A percentile compares a stretch with the other conserved stretches of the same genome.
Evolutionary conservation across 2,329 filamentous ascomycete genomes (phyloP).

Genomic region (Didymella sp.): DNA sequence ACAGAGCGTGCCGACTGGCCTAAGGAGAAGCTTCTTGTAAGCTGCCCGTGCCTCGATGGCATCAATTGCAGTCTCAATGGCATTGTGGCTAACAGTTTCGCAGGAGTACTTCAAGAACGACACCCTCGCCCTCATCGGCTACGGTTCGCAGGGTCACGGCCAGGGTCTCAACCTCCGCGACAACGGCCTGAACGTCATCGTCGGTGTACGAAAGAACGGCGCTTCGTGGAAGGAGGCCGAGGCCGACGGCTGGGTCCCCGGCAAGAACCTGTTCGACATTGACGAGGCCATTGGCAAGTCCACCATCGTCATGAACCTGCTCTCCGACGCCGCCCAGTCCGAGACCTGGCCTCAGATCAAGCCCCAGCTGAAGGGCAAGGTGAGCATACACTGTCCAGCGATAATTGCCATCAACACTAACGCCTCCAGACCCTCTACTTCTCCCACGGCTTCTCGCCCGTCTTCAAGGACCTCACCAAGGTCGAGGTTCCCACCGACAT

Average conservation of each 20-base stretch:
- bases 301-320: slow-evolving; percentile 98
- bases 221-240: slow-evolving; percentile 97
- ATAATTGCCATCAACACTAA: slow-evolving; percentile 32
- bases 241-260: slow-evolving; percentile 96
- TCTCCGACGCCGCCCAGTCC: slow-evolving; percentile 95
- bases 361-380: slow-evolving; percentile 99
- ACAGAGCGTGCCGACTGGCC: slow-evolving; percentile 98
- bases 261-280: slow-evolving; percentile 98
- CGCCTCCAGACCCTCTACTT: slow-evolving; percentile 89
- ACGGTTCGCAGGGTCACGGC: slow-evolving; percentile 97
- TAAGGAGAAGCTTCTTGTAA: slow-evolving; percentile 93
- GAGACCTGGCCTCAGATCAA: slow-evolving; percentile 99
- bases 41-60: slow-evolving; percentile 51
- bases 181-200: slow-evolving; percentile 98
- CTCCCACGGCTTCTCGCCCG: slow-evolving; percentile 99
- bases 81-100: slow-evolving; percentile 36
- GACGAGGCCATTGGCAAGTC: slow-evolving; percentile 93
- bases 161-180: slow-evolving; percentile 99
- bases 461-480: slow-evolving; percentile 99
- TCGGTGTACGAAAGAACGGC: slow-evolving; percentile 98
- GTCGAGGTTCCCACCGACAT: slow-evolving; percentile 95
- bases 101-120: slow-evolving; percentile 99
- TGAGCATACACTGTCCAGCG: slow-evolving; percentile 47
- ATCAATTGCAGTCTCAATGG: slow-evolving; percentile 17
- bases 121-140: slow-evolving; percentile 98